Base-by-base conservation (phyloP, 495 filamentous ascomycete species). In the Hypoxylon fuscum region DNA sequence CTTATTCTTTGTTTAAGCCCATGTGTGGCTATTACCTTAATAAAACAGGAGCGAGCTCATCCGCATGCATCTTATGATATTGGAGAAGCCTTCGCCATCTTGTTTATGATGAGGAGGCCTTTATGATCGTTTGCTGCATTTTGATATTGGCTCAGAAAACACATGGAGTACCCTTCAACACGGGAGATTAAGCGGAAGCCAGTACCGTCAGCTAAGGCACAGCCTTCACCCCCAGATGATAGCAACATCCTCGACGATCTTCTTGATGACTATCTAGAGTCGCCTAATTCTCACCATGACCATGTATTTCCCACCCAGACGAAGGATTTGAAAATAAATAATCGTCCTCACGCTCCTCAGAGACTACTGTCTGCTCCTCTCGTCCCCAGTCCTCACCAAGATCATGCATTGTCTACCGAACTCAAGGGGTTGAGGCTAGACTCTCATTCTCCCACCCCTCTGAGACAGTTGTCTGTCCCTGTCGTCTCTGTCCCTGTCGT, bases 181-280 rank as follows among this genome's bases (percentile, higher is more conserved):
- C 55, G 23, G 20, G 15, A 14, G 15, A 57, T 66, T 11, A 62
- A 2, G 52, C 57, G 63, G 37, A 66, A 66, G 22, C 63, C 63
- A 6, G 51, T 61, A 12, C 52, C 63, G 10, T 35, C 47, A 25
- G 21, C 29, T 31, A 42, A 11, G 12, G 9, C 29, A 6, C 34
- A 22, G 32, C 52, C 46, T 10, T 15, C 23, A 12, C 23, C 31
- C 18, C 27, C 45, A 12, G 35, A 50, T 29, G 7, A 32, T 14
- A 42, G 42, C 38, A 48, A 68, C 45, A 18, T 62, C 23, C 53
- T 72, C 23, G 64, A 64, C 20, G 57, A 55, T 55, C 50, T 68
- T 18, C 29, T 69, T 46, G 63, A 72, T 34, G 67, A 66, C 41
- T 72, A 72, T 51, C 55, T 60, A 5, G 69, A 72, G 45, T 47